These are phyloP conservation scores for Theobroma grandiflorum DNA, from an alignment of 441 rosid species.

Conservation along the genomic window DNA sequence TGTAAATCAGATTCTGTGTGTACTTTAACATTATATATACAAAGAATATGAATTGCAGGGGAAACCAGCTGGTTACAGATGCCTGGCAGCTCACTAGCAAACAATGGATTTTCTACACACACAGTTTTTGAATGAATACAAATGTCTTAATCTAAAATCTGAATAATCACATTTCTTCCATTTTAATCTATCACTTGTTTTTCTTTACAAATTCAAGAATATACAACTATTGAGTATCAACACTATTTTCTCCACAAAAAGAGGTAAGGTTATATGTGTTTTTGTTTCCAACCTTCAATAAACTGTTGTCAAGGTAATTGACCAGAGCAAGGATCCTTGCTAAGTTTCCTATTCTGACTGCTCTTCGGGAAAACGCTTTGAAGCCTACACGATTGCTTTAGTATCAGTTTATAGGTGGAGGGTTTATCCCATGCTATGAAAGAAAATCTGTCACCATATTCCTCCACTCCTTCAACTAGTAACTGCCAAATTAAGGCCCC, in stretches of 20 bases:
- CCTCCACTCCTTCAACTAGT: constrained; percentile 46
- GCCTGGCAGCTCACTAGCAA: no score
- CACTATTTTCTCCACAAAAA: neutral
- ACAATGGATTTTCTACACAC: neutral
- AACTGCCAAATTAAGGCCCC: constrained; percentile 62
- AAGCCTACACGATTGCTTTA: constrained; percentile 49
- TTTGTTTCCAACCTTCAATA: neutral
- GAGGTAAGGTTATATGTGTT: neutral
- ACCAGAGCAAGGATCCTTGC: neutral
- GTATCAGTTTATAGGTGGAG: constrained; percentile 44
- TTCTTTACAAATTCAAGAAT: neutral
- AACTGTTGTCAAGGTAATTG: neutral
- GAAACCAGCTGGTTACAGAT: no score
- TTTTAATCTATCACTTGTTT: neutral
- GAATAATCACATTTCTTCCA: neutral
- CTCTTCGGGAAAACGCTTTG: constrained; percentile 3
- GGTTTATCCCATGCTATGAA: constrained; percentile 48
- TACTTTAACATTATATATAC: no score
- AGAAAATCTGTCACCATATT: constrained; percentile 47
- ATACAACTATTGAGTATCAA: neutral
- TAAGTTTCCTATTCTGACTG: neutral
- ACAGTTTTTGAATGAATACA: neutral
- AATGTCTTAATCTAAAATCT: neutral
- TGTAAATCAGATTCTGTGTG: no score
- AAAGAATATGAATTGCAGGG: no score